Percentiles rank a stretch among this genome's conserved stretches.
These are phyloP conservation scores for Ophiobolus disseminans DNA, from an alignment of 2,329 filamentous ascomycete genomes.

Conservation along the genomic window DNA sequence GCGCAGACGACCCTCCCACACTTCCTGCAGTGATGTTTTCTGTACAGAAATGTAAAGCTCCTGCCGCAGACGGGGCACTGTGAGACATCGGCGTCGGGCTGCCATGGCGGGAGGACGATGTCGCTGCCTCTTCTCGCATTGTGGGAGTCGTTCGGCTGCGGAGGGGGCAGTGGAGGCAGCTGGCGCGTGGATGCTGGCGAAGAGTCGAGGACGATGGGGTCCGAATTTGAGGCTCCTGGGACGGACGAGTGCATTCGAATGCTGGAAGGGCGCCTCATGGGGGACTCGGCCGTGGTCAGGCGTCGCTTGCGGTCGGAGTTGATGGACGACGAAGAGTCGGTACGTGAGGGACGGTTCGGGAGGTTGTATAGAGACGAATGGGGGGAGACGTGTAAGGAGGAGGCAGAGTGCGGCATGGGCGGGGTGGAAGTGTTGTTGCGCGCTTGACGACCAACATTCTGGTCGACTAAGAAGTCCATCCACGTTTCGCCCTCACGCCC, in stretches of 20 bases:
- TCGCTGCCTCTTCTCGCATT: conserved; percentile 46
- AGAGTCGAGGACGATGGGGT: conserved; percentile 33
- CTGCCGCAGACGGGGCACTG: conserved; percentile 84
- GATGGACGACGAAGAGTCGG: conserved; percentile 26
- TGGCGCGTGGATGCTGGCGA: conserved; percentile 20
- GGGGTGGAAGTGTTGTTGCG: conserved; percentile 8
- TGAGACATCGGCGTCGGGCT: conserved; percentile 82
- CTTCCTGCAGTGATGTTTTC: conserved; percentile 96
- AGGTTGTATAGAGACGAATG: conserved; percentile 25
- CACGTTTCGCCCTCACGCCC: conserved; percentile 41
- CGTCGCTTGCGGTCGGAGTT: conserved; percentile 46
- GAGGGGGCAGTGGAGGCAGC: conserved; percentile 16
- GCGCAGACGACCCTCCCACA: conserved; percentile 92
- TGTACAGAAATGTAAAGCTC: conserved; percentile 82
- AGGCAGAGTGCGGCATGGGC: conserved; percentile 6
- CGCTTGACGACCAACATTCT: conserved; percentile 12
- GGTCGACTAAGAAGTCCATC: conserved; percentile 43
- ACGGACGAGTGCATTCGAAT: conserved; percentile 28
- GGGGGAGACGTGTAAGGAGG: conserved; percentile 10
- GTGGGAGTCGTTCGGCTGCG: conserved; percentile 15
- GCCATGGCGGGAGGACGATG: conserved; percentile 77
- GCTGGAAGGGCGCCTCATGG: conserved; percentile 38
- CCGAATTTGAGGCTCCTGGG: conserved; percentile 19
- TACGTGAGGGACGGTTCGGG: conserved; percentile 26
- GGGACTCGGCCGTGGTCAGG: conserved; percentile 42